Evolutionary conservation across 2,329 filamentous ascomycete genomes (phyloP).

Genomic region (Verticillium zaregamsianum): DNA sequence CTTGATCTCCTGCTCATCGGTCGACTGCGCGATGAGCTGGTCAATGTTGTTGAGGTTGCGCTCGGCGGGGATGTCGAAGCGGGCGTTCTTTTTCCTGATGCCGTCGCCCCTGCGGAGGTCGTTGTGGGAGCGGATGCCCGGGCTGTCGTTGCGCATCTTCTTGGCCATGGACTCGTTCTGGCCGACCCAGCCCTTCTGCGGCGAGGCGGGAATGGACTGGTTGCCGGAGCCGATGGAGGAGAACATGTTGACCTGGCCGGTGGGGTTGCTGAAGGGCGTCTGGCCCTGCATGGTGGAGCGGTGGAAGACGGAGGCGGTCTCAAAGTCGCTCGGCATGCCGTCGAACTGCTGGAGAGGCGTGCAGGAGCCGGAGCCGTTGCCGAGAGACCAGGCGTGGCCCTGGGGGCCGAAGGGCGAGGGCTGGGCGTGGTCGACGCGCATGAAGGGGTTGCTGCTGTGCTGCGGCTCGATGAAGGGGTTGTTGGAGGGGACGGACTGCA

Average conservation of each 20-base stretch:
- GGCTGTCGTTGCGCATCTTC: constrained; percentile 63
- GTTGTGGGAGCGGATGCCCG: constrained; percentile 69
- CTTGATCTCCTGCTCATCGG: constrained; percentile 90
- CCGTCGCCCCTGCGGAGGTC: constrained; percentile 76
- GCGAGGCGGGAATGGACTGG: constrained; percentile 49
- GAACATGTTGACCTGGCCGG: constrained; percentile 50
- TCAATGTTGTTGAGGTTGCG: constrained; percentile 94
- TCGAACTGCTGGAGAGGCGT: constrained; percentile 72
- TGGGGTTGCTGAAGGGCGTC: constrained; percentile 51
- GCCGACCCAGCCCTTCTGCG: constrained; percentile 55
- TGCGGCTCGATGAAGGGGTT: constrained; percentile 57
- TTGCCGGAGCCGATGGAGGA: constrained; percentile 41
- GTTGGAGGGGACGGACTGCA: constrained; percentile 60
- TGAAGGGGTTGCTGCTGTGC: constrained; percentile 61
- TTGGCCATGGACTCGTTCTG: constrained; percentile 48
- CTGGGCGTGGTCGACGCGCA: constrained; percentile 55
- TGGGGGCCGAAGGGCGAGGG: constrained; percentile 33
- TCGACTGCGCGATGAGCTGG: constrained; percentile 80
- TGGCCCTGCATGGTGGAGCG: constrained; percentile 46
- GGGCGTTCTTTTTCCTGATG: constrained; percentile 97
- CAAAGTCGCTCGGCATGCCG: constrained; percentile 53
- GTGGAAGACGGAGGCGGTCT: constrained; percentile 51
- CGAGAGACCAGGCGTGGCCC: constrained; percentile 56
- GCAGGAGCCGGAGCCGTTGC: constrained; percentile 63
- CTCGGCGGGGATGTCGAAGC: constrained; percentile 94